phyloP scores from a whole-genome alignment of 345 rosid genomes.

The Cardamine resedifolia region DNA sequence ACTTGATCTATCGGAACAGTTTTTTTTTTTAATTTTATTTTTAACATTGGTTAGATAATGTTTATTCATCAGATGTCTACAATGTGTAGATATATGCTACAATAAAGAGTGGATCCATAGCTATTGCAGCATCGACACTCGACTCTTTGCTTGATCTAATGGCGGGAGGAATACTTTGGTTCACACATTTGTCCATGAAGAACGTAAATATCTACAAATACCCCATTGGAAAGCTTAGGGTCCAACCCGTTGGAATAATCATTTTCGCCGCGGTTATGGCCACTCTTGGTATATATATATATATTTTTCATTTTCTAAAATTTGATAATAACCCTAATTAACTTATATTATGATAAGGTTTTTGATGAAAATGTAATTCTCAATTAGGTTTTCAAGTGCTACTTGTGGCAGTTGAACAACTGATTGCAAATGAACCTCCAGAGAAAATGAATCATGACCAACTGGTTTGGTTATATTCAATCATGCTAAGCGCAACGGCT shows the following conservation, averaged over 20 bases:
- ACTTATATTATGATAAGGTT: background rate
- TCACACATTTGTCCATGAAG: constrained; percentile 86
- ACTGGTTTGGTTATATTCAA: constrained; percentile 65
- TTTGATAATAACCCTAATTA: background rate
- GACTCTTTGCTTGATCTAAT: constrained; percentile 93
- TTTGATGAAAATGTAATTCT: background rate
- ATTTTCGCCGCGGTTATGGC: constrained; percentile 96
- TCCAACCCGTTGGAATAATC: constrained; percentile 93
- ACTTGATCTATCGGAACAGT: background rate
- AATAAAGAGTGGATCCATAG: constrained; percentile 82
- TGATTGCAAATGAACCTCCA: constrained; percentile 48
- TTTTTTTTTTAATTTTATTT: background rate
- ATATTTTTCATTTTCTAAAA: background rate
- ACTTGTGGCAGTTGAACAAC: constrained; percentile 66
- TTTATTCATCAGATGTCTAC: constrained; percentile 14
- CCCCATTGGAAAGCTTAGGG: constrained; percentile 95
- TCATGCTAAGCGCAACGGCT: constrained; percentile 79
- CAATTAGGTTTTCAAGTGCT: constrained; percentile 72
- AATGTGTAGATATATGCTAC: constrained; percentile 73
- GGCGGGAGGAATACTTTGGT: constrained; percentile 98
- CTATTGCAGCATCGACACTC: constrained; percentile 92
- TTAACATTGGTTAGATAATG: background rate
- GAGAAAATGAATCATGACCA: constrained; percentile 51
- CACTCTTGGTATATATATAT: constrained; percentile 74
- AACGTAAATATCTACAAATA: constrained; percentile 77